These are phyloP conservation scores for Verticillium albo-atrum DNA, from an alignment of 2,329 filamentous ascomycete species.

Conservation along the genomic window DNA sequence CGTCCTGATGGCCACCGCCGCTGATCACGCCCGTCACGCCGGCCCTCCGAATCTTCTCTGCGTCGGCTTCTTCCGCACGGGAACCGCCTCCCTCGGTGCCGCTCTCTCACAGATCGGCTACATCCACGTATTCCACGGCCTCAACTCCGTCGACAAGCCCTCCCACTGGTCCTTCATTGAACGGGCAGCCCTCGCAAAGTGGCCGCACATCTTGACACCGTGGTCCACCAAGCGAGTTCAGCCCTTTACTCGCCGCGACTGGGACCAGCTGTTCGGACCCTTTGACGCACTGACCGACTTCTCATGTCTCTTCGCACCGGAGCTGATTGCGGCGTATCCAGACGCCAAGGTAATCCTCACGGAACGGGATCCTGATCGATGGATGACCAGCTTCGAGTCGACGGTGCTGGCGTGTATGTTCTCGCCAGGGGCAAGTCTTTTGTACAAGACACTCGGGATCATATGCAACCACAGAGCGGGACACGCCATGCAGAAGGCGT, in stretches of 20 bases:
- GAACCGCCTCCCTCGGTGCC: slow-evolving; percentile 7
- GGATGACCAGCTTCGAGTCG: slow-evolving; percentile 12
- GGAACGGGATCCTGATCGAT: slow-evolving; percentile 21
- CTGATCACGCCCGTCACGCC: neutral
- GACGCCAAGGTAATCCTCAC: slow-evolving; percentile 34
- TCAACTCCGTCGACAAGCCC: slow-evolving; percentile 3
- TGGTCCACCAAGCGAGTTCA: neutral
- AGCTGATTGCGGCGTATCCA: slow-evolving; percentile 36
- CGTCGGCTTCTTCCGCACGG: slow-evolving; percentile 11
- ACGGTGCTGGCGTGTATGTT: slow-evolving; percentile 1
- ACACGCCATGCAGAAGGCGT: neutral
- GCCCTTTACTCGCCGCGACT: slow-evolving; percentile 17
- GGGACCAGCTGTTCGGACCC: slow-evolving; percentile 25
- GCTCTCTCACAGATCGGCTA: slow-evolving; percentile 9
- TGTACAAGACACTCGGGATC: neutral
- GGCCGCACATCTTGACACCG: neutral
- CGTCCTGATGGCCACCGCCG: neutral
- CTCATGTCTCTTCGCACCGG: slow-evolving; percentile 23
- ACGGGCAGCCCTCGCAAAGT: slow-evolving; percentile 2
- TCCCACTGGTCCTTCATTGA: slow-evolving; percentile 7
- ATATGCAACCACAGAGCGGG: neutral
- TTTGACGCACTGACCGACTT: slow-evolving; percentile 25
- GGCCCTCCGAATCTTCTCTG: slow-evolving; percentile 7
- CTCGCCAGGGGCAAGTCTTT: neutral
- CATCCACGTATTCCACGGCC: slow-evolving; percentile 9